These are phyloP conservation scores for Neoascochyta sp. DNA, from an alignment of 2,329 filamentous ascomycete species.

Conservation along the genomic window DNA sequence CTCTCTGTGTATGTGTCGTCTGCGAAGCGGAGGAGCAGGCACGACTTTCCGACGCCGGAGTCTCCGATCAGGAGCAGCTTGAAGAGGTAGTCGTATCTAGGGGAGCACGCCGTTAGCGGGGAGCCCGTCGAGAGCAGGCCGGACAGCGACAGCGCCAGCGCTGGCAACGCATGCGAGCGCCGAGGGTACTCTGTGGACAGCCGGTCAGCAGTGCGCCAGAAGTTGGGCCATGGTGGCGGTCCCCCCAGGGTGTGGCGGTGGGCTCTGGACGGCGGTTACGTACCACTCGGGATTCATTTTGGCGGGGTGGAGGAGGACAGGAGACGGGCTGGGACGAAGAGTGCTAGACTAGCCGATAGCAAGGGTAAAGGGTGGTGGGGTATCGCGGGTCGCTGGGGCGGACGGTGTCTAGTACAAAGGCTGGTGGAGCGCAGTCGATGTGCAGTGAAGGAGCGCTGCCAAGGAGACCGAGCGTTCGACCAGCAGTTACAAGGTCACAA, in stretches of 20 bases:
- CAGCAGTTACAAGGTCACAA: constrained; percentile 23
- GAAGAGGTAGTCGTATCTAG: constrained; percentile 99
- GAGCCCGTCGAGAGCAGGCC: constrained; percentile 4
- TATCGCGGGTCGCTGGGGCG: constrained; percentile 23
- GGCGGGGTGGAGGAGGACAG: constrained; percentile 30
- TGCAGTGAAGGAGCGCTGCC: constrained; percentile 9
- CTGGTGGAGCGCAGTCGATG: constrained; percentile 11
- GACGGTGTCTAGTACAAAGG: constrained; percentile 21
- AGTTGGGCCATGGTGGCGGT: constrained; percentile 7
- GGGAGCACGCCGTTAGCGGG: constrained; percentile 19
- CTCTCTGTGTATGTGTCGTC: constrained; percentile 91
- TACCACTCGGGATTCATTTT: constrained; percentile 94
- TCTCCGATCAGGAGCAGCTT: constrained; percentile 99
- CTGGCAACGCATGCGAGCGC: not conserved
- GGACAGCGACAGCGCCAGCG: constrained; percentile 3
- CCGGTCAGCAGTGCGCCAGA: constrained; percentile 23
- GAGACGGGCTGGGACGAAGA: constrained; percentile 8
- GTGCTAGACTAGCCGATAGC: constrained; percentile 10
- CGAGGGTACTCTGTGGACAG: constrained; percentile 21
- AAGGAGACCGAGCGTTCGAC: constrained; percentile 12
- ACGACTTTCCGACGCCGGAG: constrained; percentile 99
- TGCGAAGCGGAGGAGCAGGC: constrained; percentile 93
- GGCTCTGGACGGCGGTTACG: constrained; percentile 44
- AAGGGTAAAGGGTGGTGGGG: constrained; percentile 15
- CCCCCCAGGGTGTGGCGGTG: constrained; percentile 28